Base-by-base conservation (phyloP, 768 basidiomycete species). In the Lepiota brunneoincarnata region DNA sequence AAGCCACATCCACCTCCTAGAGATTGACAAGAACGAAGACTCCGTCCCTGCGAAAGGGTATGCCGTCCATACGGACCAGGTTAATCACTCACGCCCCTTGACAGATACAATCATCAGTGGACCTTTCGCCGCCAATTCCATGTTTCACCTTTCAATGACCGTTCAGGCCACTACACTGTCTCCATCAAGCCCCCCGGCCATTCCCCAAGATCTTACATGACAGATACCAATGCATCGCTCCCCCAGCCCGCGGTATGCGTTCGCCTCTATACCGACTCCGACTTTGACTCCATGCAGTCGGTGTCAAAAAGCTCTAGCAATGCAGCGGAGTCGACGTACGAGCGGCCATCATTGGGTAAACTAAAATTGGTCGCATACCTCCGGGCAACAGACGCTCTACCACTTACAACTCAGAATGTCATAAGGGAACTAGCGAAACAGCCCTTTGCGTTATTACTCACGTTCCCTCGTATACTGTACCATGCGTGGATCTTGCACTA, bases 141-240 rank as follows among this genome's bases (percentile, higher is more conserved):
- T 59, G 87, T 89, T 42, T 89, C 86, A 0, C 86, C 88, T 0
- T 89, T 88, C 74, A 89, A 88, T 63, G 83, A 87, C 60, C 76
- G 86, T 3, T 72, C 76, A 20, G 86, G 87, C 0, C 84, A 73
- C 63, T 89, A 89, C 68, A 77, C 70, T 2, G 72, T 87, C 14
- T 75, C 83, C 40, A 61, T 89, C 18, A 70, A 71, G 54, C 62
- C 70, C 10, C 86, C 86, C 3, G 66, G 68, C 39, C 69, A 71
- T 46, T 57, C 76, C 7, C 72, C 72, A 2, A 65, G 62, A 10
- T 51, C 59, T 40, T 24, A 57, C 20, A 51, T 58, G 59, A 47
- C 36, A 48, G 61, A 39, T 45, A 55, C 53, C 53, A 34, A 40
- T 23, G 23, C 28, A 26, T 38, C 42, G 11, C 26, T 44, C n/a